Conservation (phyloP, 495 filamentous ascomycete genomes). For the Daldinia grandis region DNA sequence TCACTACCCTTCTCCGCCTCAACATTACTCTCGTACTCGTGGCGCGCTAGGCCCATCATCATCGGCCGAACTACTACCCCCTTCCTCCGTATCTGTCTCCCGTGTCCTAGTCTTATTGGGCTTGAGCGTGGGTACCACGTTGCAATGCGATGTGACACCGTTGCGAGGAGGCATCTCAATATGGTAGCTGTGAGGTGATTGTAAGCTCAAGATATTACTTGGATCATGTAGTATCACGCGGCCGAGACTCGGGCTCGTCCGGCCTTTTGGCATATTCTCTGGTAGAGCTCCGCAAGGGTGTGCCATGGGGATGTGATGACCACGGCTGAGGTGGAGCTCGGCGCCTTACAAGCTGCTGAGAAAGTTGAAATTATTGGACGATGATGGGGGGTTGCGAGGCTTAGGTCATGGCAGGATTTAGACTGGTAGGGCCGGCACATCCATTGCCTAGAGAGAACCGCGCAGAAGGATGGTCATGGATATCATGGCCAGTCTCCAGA, state of each 20-base stretch:
- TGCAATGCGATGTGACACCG: constrained; percentile 42
- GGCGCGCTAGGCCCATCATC: constrained; percentile 12
- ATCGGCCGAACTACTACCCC: constrained; percentile 25
- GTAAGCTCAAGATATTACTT: constrained; percentile 34
- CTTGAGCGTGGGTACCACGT: constrained; percentile 33
- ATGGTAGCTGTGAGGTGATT: constrained; percentile 36
- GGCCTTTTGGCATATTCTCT: constrained; percentile 25
- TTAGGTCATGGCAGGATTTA: constrained; percentile 28
- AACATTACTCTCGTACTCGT: constrained; percentile 10
- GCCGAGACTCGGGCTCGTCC: constrained; percentile 34
- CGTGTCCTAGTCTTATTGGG: constrained; percentile 30
- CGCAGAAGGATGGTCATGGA: neutral
- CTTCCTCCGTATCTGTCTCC: constrained; percentile 18
- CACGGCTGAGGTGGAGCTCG: constrained; percentile 42
- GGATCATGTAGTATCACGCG: constrained; percentile 31
- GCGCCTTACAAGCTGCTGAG: constrained; percentile 46
- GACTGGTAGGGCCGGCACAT: constrained; percentile 30
- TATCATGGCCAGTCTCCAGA: constrained; percentile 31
- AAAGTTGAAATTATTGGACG: constrained; percentile 37
- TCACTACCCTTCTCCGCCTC: constrained; percentile 15
- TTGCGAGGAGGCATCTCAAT: constrained; percentile 34
- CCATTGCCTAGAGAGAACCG: constrained; percentile 3
- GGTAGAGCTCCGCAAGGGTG: constrained; percentile 25
- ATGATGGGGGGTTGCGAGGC: constrained; percentile 25
- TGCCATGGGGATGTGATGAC: constrained; percentile 23